Conservation (phyloP, 1,284 basidiomycete species). For the Austroboletus novae-zelandiae region DNA sequence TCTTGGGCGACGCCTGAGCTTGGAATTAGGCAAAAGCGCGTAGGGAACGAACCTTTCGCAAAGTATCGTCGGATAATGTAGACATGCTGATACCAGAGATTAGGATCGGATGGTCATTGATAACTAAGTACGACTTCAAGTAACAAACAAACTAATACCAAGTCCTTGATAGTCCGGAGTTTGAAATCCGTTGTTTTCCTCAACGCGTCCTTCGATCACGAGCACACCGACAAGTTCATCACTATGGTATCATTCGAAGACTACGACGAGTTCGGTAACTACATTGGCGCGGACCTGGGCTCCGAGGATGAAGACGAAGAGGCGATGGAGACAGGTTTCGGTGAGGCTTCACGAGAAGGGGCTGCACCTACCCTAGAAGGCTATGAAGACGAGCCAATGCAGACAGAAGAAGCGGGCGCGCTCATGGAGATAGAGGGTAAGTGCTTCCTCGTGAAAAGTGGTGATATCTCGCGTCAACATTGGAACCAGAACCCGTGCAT, state of each 20-base stretch:
- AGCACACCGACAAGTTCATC: conserved; percentile 1
- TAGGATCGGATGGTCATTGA: conserved; percentile 13
- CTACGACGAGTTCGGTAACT: conserved; percentile 93
- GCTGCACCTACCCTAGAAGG: conserved; percentile 64
- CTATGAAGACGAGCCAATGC: conserved; percentile 66
- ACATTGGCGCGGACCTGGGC: conserved; percentile 90
- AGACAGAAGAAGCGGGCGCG: conserved; percentile 55
- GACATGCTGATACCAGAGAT: conserved; percentile 25
- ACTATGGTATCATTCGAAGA: conserved; percentile 80
- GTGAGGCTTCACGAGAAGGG: conserved; percentile 35
- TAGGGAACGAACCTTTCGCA: conserved; percentile 63
- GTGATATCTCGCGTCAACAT: conserved; percentile 1
- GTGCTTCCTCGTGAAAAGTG: conserved; percentile 23
- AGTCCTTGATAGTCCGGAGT: conserved; percentile 27
- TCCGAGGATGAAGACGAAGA: conserved; percentile 80
- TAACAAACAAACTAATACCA: too few relatives aligned
- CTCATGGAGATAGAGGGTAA: conserved; percentile 82
- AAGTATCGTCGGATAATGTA: conserved; percentile 79
- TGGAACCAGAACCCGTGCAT: conserved; percentile 59
- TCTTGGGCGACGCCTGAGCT: conserved; percentile 48
- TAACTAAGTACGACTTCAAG: background rate
- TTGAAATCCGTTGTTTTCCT: conserved; percentile 29
- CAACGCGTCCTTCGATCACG: conserved; percentile 21
- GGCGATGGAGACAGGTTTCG: conserved; percentile 50
- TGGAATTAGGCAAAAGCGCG: background rate